Base-by-base conservation (phyloP, 257 asterid genomes). In the Mentha longifolia region DNA sequence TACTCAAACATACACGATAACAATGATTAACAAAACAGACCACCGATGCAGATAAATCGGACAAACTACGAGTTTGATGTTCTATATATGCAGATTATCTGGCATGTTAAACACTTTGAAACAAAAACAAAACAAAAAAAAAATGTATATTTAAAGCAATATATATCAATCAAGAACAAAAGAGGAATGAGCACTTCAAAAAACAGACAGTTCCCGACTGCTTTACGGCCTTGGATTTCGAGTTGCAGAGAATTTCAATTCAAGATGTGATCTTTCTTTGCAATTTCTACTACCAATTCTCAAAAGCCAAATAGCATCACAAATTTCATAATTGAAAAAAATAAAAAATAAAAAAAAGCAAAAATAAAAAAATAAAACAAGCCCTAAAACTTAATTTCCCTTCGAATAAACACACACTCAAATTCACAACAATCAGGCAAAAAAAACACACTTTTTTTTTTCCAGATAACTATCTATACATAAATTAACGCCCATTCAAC, bases 11-110 rank as follows among this genome's bases (percentile, higher is more conserved):
- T 3, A 41, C 12, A 56, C 22, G 10, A 41, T 45, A 39, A 54
- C 65, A 39, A 35, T 12, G 46, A 67, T 67, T 50, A 20, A 52
- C 63, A 14, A 10, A 55, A 37, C 45, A 33, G 12, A 63, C 60
- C 33, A 31, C 12, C 22, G 9, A 15, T 61, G n/a, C 33, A 61
- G 5, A 19, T 1, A 39, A 16, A 33, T 16, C 17, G 37, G 33
- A 13, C 17, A 9, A 9, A 52, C 59, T 52, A 19, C 11, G 10
- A 12, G 22, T 54, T 54, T 20, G 1, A 54, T 54, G 35, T 20
- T 28, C 31, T 28, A 28, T 54, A n/a, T n/a, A n/a, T n/a, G n/a
- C n/a, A n/a, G n/a, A n/a, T n/a, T n/a, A n/a, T n/a, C n/a, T n/a
- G n/a, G n/a, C n/a, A n/a, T n/a, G n/a, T n/a, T n/a, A n/a, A n/a